A percentile compares a stretch with the other conserved stretches of the same genome.
Conservation (phyloP, 1,284 basidiomycete species). For the Cryptococcus wingfieldii region DNA sequence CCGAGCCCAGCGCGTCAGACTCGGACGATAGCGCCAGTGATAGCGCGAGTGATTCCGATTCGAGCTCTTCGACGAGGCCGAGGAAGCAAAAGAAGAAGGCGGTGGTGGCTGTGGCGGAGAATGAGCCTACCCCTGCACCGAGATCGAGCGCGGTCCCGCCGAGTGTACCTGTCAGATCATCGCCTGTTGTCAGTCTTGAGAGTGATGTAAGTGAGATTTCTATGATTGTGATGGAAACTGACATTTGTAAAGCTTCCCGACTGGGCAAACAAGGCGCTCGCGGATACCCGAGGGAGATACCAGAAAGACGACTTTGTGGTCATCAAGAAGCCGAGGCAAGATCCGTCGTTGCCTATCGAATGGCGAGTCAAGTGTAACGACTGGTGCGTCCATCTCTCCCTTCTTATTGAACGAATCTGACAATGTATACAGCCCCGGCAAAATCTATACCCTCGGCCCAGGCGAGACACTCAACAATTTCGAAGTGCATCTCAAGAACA, state of each 20-base stretch:
- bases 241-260: slow-evolving; percentile 54
- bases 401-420: not conserved
- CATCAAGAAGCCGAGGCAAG: slow-evolving; percentile 56
- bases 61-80: slow-evolving; percentile 58
- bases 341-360: slow-evolving; percentile 57
- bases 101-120: slow-evolving; percentile 73
- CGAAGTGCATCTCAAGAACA: slow-evolving; percentile 82
- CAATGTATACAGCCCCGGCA: slow-evolving; percentile 28
- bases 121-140: slow-evolving; percentile 5
- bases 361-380: slow-evolving; percentile 94
- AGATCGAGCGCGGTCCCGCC: not conserved
- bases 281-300: slow-evolving; percentile 65
- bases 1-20: no score
- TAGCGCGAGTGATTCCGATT: slow-evolving; percentile 31
- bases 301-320: slow-evolving; percentile 78
- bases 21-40: not conserved
- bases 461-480: slow-evolving; percentile 87
- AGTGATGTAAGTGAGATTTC: slow-evolving; percentile 5
- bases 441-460: slow-evolving; percentile 91
- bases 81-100: slow-evolving; percentile 85
- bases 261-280: slow-evolving; percentile 66
- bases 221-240: not conserved
- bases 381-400: slow-evolving; percentile 52
- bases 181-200: slow-evolving; percentile 8
- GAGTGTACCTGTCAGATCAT: not conserved